Evolutionary conservation across 305 asterid species (phyloP), one percentile per base, ranked within the genome.

Genomic region (Ilex paraguariensis): DNA sequence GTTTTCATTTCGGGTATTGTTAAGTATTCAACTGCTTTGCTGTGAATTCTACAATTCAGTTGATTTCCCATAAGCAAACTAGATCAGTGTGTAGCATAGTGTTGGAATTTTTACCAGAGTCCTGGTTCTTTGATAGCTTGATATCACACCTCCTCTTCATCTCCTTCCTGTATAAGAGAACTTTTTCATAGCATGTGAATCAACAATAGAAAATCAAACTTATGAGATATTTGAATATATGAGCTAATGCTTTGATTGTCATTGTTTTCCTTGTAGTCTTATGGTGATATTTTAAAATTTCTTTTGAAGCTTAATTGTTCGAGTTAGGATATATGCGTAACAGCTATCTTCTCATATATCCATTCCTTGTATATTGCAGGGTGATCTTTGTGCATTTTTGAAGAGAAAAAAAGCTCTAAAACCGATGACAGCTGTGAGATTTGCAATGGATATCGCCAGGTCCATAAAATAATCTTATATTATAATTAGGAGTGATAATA

Each of bases 361-460:
- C 54, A 56, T 55, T 15, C n/a, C 28, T 21, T 65, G 15, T 46
- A 59, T 72, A 30, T 54, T 65, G 42, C 69, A 92, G 98, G 96
- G 97, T 53, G 97, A 92, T 78, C 86, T 92, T 61, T 79, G 77
- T 63, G 82, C 79, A 63, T 87, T 70, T 72, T 74, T 92, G 86
- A 84, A 82, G 70, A 77, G 44, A 66, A 85, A 77, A 69, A 88
- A 90, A 39, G 79, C 91, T 4, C 93, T 92, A 57, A 89, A 80
- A 73, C 97, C 96, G 30, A 81, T 81, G 54, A 79, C 79, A 51
- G 96, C 97, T 70, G 83, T 92, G 77, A 81, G 83, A 86, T 80
- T 87, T 73, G 98, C 98, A 15, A 72, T 92, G 95, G 98, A 92
- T 72, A 85, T 90, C 64, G 98, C 98, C 59, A 92, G 98, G 98